Conservation (phyloP, 805 yeast genomes). For the Wickerhamiella brachini region DNA sequence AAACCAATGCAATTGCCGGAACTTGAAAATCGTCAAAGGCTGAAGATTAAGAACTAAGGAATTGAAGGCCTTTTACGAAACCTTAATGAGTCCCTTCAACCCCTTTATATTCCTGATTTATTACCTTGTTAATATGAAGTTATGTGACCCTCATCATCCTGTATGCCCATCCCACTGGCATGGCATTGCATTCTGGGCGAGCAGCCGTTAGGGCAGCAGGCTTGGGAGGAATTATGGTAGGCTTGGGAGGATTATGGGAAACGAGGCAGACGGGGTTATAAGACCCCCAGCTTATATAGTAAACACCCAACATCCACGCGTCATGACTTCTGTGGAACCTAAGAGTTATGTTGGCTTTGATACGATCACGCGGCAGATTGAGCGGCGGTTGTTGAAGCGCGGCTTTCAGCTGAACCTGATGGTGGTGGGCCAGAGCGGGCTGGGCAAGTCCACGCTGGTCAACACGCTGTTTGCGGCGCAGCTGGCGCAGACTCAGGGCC, state of each 20-base stretch:
- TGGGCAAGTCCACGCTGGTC: slow-evolving; percentile 85
- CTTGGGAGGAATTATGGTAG: neutral
- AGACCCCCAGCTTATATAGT: neutral
- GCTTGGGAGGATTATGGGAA: neutral
- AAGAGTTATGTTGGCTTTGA: slow-evolving; percentile 87
- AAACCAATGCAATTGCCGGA: too few species aligned
- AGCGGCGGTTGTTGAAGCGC: slow-evolving; percentile 74
- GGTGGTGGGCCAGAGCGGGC: slow-evolving; percentile 84
- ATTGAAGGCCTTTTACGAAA: too few species aligned
- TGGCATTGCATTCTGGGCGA: too few species aligned
- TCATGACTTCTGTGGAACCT: slow-evolving; percentile 29
- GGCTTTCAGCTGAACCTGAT: slow-evolving; percentile 91
- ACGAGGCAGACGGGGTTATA: too few species aligned
- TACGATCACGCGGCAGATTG: slow-evolving; percentile 90
- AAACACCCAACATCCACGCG: neutral
- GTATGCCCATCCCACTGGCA: too few species aligned
- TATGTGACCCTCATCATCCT: too few species aligned
- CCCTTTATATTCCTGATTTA: too few species aligned
- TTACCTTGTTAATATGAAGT: too few species aligned
- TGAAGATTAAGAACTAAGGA: too few species aligned
- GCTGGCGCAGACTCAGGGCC: slow-evolving; percentile 60
- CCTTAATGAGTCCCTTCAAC: too few species aligned
- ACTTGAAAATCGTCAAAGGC: too few species aligned
- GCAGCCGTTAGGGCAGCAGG: too few species aligned
- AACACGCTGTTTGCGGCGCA: slow-evolving; percentile 83